Evolutionary conservation across 228 moss, liverwort and hornwort genomes (phyloP).

Genomic region (Sphagnum fallax): DNA sequence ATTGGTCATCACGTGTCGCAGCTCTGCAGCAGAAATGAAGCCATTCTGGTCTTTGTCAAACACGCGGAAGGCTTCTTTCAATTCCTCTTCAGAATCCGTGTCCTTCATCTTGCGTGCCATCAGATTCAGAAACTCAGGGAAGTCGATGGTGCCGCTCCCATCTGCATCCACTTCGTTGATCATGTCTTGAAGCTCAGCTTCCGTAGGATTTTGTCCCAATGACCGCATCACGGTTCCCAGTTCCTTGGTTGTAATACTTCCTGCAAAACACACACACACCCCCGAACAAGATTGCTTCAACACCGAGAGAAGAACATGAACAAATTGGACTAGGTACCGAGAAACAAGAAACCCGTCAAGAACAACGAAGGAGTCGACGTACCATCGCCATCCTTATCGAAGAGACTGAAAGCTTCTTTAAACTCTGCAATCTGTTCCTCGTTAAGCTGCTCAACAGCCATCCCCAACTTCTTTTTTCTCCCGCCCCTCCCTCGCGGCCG

Average conservation of each 20-base stretch:
- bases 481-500: too few species aligned
- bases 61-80: constrained; percentile 63
- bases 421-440: constrained; percentile 58
- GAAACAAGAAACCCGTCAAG: not conserved
- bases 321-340: not conserved
- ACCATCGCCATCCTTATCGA: constrained; percentile 53
- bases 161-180: constrained; percentile 57
- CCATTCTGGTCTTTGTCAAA: constrained; percentile 64
- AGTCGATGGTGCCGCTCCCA: constrained; percentile 57
- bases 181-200: constrained; percentile 56
- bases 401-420: constrained; percentile 46
- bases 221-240: constrained; percentile 57
- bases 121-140: constrained; percentile 46
- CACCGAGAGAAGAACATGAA: not conserved
- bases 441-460: constrained; percentile 37
- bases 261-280: constrained; percentile 1
- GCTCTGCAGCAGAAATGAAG: constrained; percentile 51
- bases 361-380: not conserved
- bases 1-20: constrained; percentile 57
- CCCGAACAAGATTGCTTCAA: not conserved
- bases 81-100: constrained; percentile 54
- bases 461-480: too few species aligned
- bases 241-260: constrained; percentile 46
- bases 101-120: constrained; percentile 66
- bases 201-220: constrained; percentile 45